A percentile compares a stretch with the other conserved stretches of the same genome.
These are phyloP conservation scores for Earliella scabrosa DNA, from an alignment of 1,284 basidiomycete genomes.

Conservation along the genomic window DNA sequence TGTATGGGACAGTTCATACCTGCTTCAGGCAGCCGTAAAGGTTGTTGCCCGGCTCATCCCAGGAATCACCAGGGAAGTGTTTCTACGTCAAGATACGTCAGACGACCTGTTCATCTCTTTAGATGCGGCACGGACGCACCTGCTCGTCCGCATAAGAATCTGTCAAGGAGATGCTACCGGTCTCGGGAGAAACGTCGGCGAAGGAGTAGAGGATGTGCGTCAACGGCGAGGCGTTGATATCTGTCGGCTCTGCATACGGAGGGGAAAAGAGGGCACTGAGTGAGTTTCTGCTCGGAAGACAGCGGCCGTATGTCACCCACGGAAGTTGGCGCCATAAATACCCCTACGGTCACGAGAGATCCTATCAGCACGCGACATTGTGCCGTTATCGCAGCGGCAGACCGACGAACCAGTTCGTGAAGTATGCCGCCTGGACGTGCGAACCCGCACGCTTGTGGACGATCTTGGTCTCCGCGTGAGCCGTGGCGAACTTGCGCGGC, in stretches of 20 bases:
- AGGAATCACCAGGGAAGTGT: conserved; percentile 67
- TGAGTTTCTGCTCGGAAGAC: neutral
- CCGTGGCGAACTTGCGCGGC: conserved; percentile 42
- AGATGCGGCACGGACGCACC: conserved; percentile 40
- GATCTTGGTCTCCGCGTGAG: conserved; percentile 43
- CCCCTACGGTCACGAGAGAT: conserved; percentile 57
- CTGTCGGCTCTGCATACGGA: conserved; percentile 61
- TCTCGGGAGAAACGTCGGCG: conserved; percentile 74
- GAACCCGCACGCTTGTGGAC: conserved; percentile 51
- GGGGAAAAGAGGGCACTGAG: conserved; percentile 21
- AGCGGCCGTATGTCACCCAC: conserved; percentile 43
- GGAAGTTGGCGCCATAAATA: conserved; percentile 83
- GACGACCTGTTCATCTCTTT: neutral
- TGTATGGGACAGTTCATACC: conserved; percentile 38
- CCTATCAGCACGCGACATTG: conserved; percentile 9
- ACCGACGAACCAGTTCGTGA: conserved; percentile 61
- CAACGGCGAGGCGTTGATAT: conserved; percentile 59
- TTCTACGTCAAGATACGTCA: conserved; percentile 46
- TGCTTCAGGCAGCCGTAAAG: conserved; percentile 90
- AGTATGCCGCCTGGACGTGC: conserved; percentile 66
- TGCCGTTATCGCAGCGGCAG: neutral
- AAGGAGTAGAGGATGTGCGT: conserved; percentile 87
- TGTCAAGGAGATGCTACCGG: conserved; percentile 72
- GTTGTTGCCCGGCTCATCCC: conserved; percentile 71
- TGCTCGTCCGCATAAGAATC: conserved; percentile 86